phyloP scores from a whole-genome alignment of 2,329 filamentous ascomycete genomes.

The Aureobasidium sp. region DNA sequence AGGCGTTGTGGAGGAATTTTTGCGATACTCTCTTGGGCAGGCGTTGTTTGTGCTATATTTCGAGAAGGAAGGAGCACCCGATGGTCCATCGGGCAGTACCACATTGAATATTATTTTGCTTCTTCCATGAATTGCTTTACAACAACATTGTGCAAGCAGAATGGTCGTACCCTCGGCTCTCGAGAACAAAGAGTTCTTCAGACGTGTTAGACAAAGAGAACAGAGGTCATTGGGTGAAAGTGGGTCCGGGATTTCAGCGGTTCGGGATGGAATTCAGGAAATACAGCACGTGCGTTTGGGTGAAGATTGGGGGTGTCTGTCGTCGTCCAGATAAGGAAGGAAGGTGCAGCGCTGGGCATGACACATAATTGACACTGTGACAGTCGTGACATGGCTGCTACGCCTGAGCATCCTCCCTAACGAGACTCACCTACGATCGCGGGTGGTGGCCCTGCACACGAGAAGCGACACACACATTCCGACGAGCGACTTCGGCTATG shows the following conservation, averaged over 20 bases:
- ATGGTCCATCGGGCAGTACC: neutral
- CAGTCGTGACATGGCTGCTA: neutral
- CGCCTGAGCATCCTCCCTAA: neutral
- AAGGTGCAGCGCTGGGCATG: slow-evolving; percentile 1
- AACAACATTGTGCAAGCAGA: neutral
- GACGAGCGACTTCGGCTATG: slow-evolving; percentile 6
- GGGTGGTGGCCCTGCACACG: neutral
- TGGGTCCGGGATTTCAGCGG: neutral
- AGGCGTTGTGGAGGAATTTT: slow-evolving; percentile 10
- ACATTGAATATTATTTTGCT: slow-evolving; percentile 2
- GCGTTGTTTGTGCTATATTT: neutral
- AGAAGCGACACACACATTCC: neutral
- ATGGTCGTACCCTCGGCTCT: neutral
- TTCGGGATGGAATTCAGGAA: neutral
- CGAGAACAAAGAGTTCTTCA: neutral
- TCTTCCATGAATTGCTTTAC: neutral
- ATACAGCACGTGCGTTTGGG: neutral
- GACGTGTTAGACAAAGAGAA: neutral
- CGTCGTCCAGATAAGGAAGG: slow-evolving; percentile 10
- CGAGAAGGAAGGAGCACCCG: neutral
- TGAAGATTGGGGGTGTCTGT: neutral
- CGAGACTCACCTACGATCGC: neutral
- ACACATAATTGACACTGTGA: neutral
- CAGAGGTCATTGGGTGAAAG: neutral
- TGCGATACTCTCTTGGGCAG: neutral